phyloP scores from a whole-genome alignment of 164 flowering plant genomes.

The Kingdonia uniflora region DNA sequence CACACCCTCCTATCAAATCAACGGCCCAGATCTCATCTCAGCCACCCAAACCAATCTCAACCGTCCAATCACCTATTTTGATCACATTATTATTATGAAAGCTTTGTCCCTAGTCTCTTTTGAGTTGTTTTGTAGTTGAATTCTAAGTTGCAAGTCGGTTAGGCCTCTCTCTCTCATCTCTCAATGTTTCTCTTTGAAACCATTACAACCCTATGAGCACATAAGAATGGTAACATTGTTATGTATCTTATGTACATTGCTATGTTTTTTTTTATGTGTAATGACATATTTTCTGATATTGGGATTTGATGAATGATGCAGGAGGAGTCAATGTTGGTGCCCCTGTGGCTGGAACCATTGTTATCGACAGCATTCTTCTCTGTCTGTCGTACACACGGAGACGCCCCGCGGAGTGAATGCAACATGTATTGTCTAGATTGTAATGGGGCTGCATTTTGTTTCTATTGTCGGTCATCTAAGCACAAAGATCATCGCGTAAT shows the following conservation, averaged over 20 bases:
- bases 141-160: conserved; percentile 51
- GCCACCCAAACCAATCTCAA: conserved; percentile 18
- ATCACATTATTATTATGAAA: too few species aligned
- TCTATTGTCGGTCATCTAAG: conserved; percentile 61
- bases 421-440: conserved; percentile 90
- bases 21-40: conserved; percentile 18
- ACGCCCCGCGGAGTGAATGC: conserved; percentile 70
- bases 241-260: conserved; percentile 1
- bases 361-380: conserved; percentile 56
- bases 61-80: conserved; percentile 16
- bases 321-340: conserved; percentile 42
- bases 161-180: conserved; percentile 13
- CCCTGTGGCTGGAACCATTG: conserved; percentile 77
- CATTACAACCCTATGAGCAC: conserved; percentile 7
- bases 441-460: conserved; percentile 59
- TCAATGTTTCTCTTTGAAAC: neutral
- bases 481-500: conserved; percentile 82
- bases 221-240: neutral
- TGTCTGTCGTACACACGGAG: conserved; percentile 60
- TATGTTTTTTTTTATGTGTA: conserved; percentile 1
- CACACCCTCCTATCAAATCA: conserved; percentile 17
- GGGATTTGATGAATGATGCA: conserved; percentile 5
- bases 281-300: too few species aligned
- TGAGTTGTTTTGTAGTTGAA: conserved; percentile 42
- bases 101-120: conserved; percentile 21